A percentile compares a stretch with the other conserved stretches of the same genome.
These are phyloP conservation scores for Litchi chinensis DNA, from an alignment of 345 rosid genomes.

Conservation along the genomic window DNA sequence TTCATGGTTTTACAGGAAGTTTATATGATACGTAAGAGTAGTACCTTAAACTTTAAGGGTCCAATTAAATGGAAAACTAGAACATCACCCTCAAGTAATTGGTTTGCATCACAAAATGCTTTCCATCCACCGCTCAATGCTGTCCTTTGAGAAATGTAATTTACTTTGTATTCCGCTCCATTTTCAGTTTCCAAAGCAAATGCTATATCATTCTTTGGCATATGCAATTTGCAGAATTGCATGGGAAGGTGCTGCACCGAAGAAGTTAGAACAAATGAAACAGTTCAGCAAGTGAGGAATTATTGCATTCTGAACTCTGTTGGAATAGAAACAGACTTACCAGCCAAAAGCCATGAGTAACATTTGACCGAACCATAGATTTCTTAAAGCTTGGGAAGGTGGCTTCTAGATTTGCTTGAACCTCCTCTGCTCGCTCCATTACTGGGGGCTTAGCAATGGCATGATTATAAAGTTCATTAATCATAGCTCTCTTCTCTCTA, in stretches of 20 bases:
- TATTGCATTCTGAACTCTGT: conserved; percentile 9
- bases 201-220: conserved; percentile 42
- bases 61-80: conserved; percentile 46
- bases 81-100: conserved; percentile 46
- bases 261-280: conserved; percentile 14
- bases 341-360: conserved; percentile 51
- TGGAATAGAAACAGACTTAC: conserved; percentile 25
- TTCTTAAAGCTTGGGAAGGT: conserved; percentile 48
- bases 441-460: conserved; percentile 31
- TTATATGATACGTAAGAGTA: background rate
- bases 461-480: conserved; percentile 26
- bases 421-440: conserved; percentile 45
- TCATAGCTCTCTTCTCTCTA: conserved; percentile 36
- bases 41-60: conserved; percentile 49
- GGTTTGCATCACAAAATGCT: conserved; percentile 38
- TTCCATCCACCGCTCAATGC: conserved; percentile 61
- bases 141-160: conserved; percentile 45
- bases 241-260: conserved; percentile 48
- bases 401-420: conserved; percentile 32
- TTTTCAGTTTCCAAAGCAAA: conserved; percentile 37
- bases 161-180: conserved; percentile 39
- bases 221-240: conserved; percentile 47
- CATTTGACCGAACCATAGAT: conserved; percentile 45
- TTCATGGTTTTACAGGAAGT: background rate
- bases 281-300: background rate